Evolutionary conservation across 257 asterid species (phyloP), one percentile per base, ranked within the genome.

Genomic region (Salvia miltiorrhiza): DNA sequence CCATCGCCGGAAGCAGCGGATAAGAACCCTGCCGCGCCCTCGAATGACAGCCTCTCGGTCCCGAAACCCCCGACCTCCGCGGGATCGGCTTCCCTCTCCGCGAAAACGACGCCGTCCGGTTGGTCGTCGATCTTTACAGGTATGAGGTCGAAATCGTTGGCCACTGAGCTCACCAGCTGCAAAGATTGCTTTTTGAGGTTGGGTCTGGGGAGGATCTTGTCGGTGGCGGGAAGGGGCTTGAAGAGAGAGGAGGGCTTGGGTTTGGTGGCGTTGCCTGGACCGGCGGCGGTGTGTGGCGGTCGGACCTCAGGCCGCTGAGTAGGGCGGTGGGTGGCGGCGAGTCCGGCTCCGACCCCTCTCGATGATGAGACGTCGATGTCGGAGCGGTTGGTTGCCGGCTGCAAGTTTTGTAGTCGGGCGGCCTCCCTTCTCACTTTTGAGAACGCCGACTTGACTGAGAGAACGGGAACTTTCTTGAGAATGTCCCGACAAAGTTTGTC

Each of bases 61-160:
- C 88, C 88, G 50, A 90, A 90, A 47, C 88, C 92, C 60, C 81
- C 86, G 60, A 86, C 81, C 39, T 83, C 85, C 78, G 41, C 86
- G 56, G 73, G 52, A 33, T 81, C 84, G 11, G 61, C 53, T 48
- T 79, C 88, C 67, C 82, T 81, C 68, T 72, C 83, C 9, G 37
- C 16, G 39, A 39, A 78, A 21, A 84, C 84, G 55, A 76, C 80
- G 58, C 87, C 88, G 70, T 77, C 84, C 62, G 77, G 84, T 20
- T 88, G 88, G 76, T 84, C 91, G 28, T 17, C 79, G 62, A 87
- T 85, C 72, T 89, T 87, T 3, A 84, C 85, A 23, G 90, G 93
- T 67, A 80, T 67, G 11, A 76, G 49, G 53, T 86, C 95, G 4
- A 74, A 53, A 32, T 84, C 90, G 43, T 79, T 77, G 2, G 72